phyloP scores from a whole-genome alignment of 805 yeast species.

The Yarrowia yakushimensis region DNA sequence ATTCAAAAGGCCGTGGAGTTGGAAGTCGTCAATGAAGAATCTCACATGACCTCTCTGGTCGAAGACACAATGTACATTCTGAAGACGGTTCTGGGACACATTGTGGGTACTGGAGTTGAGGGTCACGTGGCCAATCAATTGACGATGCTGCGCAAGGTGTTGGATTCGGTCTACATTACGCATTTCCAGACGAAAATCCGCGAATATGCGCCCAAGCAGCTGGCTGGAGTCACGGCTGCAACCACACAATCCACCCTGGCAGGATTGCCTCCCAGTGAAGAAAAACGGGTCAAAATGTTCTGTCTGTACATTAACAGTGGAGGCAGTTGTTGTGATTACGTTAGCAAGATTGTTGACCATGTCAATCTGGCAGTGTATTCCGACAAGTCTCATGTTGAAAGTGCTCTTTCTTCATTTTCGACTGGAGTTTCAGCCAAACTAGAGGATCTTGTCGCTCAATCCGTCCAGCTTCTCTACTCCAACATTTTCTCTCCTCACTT shows the following conservation, averaged over 20 bases:
- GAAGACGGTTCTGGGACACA: conserved; percentile 61
- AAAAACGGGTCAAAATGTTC: conserved; percentile 53
- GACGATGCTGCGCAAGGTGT: conserved; percentile 36
- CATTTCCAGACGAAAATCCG: conserved; percentile 50
- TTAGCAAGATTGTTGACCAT: conserved; percentile 47
- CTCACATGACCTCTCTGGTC: conserved; percentile 66
- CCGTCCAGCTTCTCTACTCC: conserved; percentile 43
- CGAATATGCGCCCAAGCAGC: conserved; percentile 43
- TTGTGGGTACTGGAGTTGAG: conserved; percentile 68
- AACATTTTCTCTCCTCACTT: conserved; percentile 41
- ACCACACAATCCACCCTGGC: conserved; percentile 29
- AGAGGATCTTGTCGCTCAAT: conserved; percentile 44
- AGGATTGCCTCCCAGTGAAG: conserved; percentile 37
- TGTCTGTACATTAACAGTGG: conserved; percentile 70
- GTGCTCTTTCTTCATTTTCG: conserved; percentile 27
- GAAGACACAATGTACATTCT: conserved; percentile 80
- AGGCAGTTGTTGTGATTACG: conserved; percentile 57
- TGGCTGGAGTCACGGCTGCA: conserved; percentile 26
- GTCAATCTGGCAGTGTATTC: neutral
- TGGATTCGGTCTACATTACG: conserved; percentile 61
- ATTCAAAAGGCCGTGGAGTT: conserved; percentile 75
- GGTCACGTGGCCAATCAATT: conserved; percentile 45
- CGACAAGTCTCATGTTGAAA: conserved; percentile 38
- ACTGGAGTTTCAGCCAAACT: conserved; percentile 38
- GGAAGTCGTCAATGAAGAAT: conserved; percentile 75